Conservation (phyloP, 1,139 yeast species). For the Taphrina flavorubra region DNA sequence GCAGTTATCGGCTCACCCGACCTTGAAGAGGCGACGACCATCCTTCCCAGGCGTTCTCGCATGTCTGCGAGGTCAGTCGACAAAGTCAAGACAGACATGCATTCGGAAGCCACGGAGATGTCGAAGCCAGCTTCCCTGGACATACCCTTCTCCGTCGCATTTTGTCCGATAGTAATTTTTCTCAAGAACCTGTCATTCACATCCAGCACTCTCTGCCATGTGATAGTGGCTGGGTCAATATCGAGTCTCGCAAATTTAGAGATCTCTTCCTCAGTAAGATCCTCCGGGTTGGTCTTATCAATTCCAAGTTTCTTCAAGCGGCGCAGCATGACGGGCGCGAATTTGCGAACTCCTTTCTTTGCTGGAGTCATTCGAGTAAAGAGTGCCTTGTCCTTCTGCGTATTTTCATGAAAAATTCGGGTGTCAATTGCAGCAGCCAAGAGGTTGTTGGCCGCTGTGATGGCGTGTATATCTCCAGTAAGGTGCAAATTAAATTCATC, state of each 20-base stretch:
- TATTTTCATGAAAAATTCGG: conserved; percentile 92
- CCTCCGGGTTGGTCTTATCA: conserved; percentile 78
- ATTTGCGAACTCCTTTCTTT: conserved; percentile 79
- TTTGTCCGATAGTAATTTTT: conserved; percentile 90
- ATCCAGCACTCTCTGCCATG: conserved; percentile 97
- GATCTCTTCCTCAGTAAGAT: conserved; percentile 79
- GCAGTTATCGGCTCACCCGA: conserved; percentile 90
- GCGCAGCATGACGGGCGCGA: conserved; percentile 77
- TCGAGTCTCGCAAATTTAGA: conserved; percentile 80
- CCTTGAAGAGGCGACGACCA: conserved; percentile 85
- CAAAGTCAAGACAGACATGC: conserved; percentile 97
- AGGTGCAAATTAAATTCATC: conserved; percentile 98
- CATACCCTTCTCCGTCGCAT: conserved; percentile 91
- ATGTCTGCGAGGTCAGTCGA: conserved; percentile 80
- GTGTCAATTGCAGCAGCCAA: conserved; percentile 98
- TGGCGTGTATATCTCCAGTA: conserved; percentile 98
- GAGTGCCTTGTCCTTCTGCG: conserved; percentile 88
- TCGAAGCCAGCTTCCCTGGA: conserved; percentile 92
- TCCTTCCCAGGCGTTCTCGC: conserved; percentile 86
- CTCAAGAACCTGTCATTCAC: conserved; percentile 92
- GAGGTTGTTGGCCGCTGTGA: conserved; percentile 91
- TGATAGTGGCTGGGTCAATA: conserved; percentile 90
- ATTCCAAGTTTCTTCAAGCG: conserved; percentile 83
- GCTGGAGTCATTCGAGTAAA: conserved; percentile 87
- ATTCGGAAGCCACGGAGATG: conserved; percentile 94